Conservation (phyloP, 257 asterid species). For the Solanum okadae region DNA sequence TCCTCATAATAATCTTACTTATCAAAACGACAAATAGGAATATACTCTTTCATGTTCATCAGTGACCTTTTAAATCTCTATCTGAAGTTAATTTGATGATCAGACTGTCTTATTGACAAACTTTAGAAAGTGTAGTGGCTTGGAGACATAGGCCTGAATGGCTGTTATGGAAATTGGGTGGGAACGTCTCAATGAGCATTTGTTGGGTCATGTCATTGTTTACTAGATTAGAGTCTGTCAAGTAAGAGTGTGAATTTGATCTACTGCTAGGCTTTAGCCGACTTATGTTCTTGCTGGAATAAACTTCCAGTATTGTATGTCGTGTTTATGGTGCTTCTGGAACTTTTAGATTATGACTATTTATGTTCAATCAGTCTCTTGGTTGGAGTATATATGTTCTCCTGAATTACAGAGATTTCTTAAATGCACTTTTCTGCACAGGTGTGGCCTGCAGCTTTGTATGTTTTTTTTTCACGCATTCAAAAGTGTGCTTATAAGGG, state of each 20-base stretch:
- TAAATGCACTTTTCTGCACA: not conserved
- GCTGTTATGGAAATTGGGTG: not conserved
- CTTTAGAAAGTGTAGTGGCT: not conserved
- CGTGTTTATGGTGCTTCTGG: not conserved
- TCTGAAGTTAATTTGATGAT: not conserved
- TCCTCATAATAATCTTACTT: not conserved
- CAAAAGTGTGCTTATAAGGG: not conserved
- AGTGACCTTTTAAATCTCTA: not conserved
- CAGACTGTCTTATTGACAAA: not conserved
- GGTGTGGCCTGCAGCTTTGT: not conserved
- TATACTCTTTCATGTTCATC: not conserved
- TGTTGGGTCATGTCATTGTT: not conserved
- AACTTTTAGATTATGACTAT: not conserved
- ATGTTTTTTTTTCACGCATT: not conserved
- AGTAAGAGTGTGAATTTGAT: not conserved
- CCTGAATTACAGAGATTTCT: not conserved
- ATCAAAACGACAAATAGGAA: not conserved
- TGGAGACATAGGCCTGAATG: not conserved
- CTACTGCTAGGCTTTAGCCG: not conserved
- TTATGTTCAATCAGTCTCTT: not conserved
- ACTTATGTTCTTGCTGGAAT: not conserved
- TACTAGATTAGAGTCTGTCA: not conserved
- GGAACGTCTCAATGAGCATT: not conserved
- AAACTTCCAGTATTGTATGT: not conserved
- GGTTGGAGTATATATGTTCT: not conserved